A percentile compares a stretch with the other conserved stretches of the same genome.
These are phyloP conservation scores for Tetramitus jugosus DNA, from an alignment of 208 protist genomes.

Conservation along the genomic window DNA sequence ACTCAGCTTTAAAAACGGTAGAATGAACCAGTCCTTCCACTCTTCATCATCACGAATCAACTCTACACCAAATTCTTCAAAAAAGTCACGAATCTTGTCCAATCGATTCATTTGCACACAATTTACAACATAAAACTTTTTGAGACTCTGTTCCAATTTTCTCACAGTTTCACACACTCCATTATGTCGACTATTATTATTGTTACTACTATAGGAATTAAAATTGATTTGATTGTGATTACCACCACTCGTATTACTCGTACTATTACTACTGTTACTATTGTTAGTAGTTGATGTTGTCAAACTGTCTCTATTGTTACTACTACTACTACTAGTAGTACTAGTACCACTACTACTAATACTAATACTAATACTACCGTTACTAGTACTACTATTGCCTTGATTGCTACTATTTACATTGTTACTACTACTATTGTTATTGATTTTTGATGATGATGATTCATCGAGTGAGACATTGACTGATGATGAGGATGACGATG, in stretches of 20 bases:
- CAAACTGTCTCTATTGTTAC: no score
- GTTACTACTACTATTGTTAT: no score
- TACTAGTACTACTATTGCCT: no score
- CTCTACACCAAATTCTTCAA: constrained; percentile 3
- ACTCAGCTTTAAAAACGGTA: neutral
- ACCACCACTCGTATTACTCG: neutral
- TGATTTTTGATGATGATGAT: no score
- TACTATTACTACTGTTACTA: no score
- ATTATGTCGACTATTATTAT: neutral
- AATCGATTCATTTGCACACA: constrained; percentile 1
- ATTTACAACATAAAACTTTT: constrained; percentile 24
- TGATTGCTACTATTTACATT: no score
- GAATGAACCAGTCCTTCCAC: constrained; percentile 2
- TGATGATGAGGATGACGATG: neutral
- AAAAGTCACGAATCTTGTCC: constrained; percentile 2
- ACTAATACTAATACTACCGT: no score
- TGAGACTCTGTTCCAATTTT: constrained; percentile 10
- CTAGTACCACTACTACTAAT: no score
- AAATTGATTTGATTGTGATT: neutral
- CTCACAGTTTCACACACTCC: constrained; percentile 3
- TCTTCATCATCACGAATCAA: constrained; percentile 12
- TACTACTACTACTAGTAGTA: no score
- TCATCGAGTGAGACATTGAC: no score
- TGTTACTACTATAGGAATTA: neutral
- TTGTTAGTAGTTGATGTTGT: neutral